Evolutionary conservation across 495 filamentous ascomycete species (phyloP).

Genomic region (Penicillium samsonianum): DNA sequence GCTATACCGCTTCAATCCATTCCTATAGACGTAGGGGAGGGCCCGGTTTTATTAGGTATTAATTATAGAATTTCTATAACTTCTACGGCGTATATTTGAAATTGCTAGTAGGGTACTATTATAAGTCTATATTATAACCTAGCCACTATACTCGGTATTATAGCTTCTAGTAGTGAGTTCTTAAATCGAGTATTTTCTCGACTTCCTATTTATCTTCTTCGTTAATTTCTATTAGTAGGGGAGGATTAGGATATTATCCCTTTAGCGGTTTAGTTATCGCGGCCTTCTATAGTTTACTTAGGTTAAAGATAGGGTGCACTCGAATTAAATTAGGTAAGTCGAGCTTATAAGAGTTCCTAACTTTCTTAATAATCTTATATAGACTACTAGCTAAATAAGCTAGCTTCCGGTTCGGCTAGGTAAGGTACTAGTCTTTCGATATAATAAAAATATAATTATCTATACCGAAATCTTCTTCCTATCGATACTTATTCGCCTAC

Average conservation of each 20-base stretch:
- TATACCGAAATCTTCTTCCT: no score
- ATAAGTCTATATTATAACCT: not conserved
- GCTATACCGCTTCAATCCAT: not conserved
- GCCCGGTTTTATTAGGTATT: not conserved
- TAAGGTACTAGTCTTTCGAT: no score
- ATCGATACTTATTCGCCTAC: no score
- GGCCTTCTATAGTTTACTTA: no score
- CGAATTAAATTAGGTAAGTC: no score
- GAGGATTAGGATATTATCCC: no score
- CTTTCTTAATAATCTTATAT: no score
- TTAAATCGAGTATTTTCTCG: not conserved
- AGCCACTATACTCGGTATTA: not conserved
- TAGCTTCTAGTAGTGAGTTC: not conserved
- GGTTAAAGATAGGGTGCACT: no score
- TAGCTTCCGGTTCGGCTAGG: no score
- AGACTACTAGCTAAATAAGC: no score
- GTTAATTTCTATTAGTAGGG: not conserved
- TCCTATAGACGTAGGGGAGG: not conserved
- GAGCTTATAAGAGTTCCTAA: no score
- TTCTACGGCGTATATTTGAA: not conserved
- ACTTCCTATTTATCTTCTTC: not conserved
- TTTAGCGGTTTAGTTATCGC: no score
- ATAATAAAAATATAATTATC: not conserved
- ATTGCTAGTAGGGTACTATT: not conserved
- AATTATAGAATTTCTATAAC: not conserved